phyloP scores from a whole-genome alignment of 208 protist species.

The Cochliopodium minus region DNA sequence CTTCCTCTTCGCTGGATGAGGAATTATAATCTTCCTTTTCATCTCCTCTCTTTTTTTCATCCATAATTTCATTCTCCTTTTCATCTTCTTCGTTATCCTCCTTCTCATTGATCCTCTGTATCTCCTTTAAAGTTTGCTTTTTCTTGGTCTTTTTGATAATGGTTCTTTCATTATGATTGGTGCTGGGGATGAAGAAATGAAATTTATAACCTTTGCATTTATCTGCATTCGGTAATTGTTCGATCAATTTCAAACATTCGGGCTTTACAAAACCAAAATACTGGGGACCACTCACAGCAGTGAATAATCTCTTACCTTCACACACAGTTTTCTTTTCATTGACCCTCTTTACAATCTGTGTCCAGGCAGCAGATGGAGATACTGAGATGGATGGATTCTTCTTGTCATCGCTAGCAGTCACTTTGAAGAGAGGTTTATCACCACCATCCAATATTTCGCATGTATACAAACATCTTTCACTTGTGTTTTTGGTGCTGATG shows the following conservation, averaged over 20 bases:
- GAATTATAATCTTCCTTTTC: too few relatives aligned
- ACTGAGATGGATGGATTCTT: not conserved
- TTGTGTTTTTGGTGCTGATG: not conserved
- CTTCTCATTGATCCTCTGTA: too few relatives aligned
- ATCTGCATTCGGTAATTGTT: conserved; percentile 1
- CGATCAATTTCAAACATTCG: not conserved
- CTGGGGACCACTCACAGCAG: conserved; percentile 1
- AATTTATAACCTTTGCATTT: too few relatives aligned
- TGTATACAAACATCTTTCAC: not conserved
- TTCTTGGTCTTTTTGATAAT: too few relatives aligned
- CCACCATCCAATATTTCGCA: conserved; percentile 7
- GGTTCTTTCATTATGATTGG: too few relatives aligned
- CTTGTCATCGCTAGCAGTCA: not conserved
- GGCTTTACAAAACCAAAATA: conserved; percentile 4
- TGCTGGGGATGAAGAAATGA: too few relatives aligned
- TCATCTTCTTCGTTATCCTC: too few relatives aligned
- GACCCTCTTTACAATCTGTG: not conserved
- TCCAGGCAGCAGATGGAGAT: not conserved
- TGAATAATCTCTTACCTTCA: conserved; percentile 2
- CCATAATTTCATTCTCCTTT: too few relatives aligned
- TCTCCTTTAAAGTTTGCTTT: too few relatives aligned
- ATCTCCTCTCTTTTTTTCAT: too few relatives aligned
- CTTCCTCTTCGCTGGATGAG: too few relatives aligned
- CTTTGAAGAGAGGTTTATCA: not conserved
- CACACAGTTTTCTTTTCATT: conserved; percentile 4